Evolutionary conservation across 2,329 filamentous ascomycete species (phyloP).

Genomic region (Myriosclerotinia duriaeana): DNA sequence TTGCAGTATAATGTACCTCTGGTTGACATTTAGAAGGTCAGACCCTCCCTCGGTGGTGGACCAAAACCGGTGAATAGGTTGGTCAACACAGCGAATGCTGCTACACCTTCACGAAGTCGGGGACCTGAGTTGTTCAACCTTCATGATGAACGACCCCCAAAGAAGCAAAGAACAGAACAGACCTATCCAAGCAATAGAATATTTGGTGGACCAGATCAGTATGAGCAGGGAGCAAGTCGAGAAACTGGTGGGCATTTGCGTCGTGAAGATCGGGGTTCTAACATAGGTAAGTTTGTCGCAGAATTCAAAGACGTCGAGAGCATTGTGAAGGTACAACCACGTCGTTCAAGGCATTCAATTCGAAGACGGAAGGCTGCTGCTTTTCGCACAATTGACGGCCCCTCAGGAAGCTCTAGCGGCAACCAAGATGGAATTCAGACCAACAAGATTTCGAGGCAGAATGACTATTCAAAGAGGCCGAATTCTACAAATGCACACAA

Average conservation of each 20-base stretch:
- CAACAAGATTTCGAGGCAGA: too few relatives aligned
- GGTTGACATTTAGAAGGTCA: constrained; percentile 5
- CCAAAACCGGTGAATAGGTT: constrained; percentile 8
- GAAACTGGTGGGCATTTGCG: too few relatives aligned
- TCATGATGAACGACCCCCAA: not conserved
- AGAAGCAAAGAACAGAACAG: constrained; percentile 8
- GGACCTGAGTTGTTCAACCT: not conserved
- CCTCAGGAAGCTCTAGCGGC: not conserved
- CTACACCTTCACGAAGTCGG: not conserved
- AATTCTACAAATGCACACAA: not conserved
- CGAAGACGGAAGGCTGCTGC: too few relatives aligned
- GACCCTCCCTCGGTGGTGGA: not conserved
- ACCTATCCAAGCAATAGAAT: not conserved
- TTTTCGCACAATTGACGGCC: not conserved
- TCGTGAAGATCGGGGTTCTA: too few relatives aligned
- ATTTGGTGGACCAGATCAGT: not conserved
- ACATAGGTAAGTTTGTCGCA: too few relatives aligned
- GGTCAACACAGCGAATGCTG: not conserved
- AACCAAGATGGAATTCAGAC: too few relatives aligned
- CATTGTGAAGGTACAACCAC: too few relatives aligned
- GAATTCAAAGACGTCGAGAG: too few relatives aligned
- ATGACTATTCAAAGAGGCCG: too few relatives aligned
- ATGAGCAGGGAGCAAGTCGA: constrained; percentile 1
- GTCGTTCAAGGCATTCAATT: too few relatives aligned
- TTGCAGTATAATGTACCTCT: not conserved